These are phyloP conservation scores for Trichosanthes truncata DNA, from an alignment of 306 rosid species.

Conservation along the genomic window DNA sequence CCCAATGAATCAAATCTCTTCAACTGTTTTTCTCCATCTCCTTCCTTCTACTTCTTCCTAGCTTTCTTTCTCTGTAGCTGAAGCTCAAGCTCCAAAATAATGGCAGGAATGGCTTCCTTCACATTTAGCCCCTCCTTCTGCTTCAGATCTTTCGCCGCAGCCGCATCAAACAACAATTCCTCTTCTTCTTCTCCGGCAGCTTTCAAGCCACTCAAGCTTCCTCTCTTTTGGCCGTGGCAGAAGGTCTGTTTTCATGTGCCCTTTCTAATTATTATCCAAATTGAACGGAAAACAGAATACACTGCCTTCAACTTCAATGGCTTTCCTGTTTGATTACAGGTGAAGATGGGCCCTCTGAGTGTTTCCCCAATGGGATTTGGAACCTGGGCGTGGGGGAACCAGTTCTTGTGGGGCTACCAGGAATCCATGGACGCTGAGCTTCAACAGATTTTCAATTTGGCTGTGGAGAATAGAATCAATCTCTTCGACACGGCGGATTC, in stretches of 20 bases:
- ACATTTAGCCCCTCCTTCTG: conserved; percentile 19
- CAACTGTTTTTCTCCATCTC: background rate
- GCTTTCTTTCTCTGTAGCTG: background rate
- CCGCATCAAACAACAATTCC: conserved; percentile 26
- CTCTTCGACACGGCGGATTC: conserved; percentile 92
- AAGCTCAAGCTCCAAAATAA: background rate
- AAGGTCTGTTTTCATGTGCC: conserved; percentile 23
- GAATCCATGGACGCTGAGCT: conserved; percentile 84
- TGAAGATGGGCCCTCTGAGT: conserved; percentile 75
- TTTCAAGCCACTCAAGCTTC: conserved; percentile 49
- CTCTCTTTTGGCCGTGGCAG: conserved; percentile 63
- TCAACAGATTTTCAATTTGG: conserved; percentile 62
- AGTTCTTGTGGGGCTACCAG: conserved; percentile 77
- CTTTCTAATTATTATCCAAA: background rate
- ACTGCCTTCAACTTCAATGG: background rate
- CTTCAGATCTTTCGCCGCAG: conserved; percentile 19
- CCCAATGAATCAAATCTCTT: background rate
- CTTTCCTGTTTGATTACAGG: conserved; percentile 24
- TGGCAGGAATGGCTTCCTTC: conserved; percentile 36
- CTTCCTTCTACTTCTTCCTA: background rate
- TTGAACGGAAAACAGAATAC: background rate
- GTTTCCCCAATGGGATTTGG: conserved; percentile 96
- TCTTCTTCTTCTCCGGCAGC: conserved; percentile 30
- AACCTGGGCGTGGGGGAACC: conserved; percentile 99
- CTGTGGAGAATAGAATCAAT: conserved; percentile 68